Percentiles rank a stretch among this genome's conserved stretches.
phyloP scores from a whole-genome alignment of 805 yeast species.

The Komagataella populi region DNA sequence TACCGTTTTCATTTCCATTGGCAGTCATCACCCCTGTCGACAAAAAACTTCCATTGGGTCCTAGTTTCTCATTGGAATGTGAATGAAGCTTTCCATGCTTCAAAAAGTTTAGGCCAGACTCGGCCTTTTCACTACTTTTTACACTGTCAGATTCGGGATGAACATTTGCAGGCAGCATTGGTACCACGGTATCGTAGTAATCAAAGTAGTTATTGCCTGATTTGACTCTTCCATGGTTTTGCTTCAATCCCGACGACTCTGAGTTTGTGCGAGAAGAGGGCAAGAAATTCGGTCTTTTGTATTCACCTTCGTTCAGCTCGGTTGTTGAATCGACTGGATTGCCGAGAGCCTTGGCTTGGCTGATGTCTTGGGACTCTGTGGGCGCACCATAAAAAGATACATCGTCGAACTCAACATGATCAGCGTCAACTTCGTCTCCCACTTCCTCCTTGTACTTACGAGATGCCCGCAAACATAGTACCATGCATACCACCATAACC shows the following conservation, averaged over 20 bases:
- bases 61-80: not conserved
- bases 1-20: not conserved
- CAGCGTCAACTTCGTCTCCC: conserved; percentile 16
- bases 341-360: not conserved
- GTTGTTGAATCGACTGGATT: not conserved
- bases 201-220: conserved; percentile 1
- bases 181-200: conserved; percentile 5
- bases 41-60: not conserved
- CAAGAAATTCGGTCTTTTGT: not conserved
- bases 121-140: not conserved
- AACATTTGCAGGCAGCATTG: conserved; percentile 3
- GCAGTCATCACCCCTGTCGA: not conserved
- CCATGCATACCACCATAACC: conserved; percentile 14
- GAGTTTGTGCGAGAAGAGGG: not conserved
- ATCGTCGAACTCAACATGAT: conserved; percentile 16
- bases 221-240: not conserved
- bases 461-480: conserved; percentile 17
- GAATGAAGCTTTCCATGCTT: not conserved
- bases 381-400: not conserved
- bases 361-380: not conserved
- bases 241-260: not conserved
- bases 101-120: not conserved
- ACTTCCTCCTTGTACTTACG: conserved; percentile 19
- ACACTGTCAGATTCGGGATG: not conserved
- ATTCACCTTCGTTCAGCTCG: not conserved